Evolutionary conservation across 257 asterid species (phyloP), one percentile per base, ranked within the genome.

Genomic region (Phtheirospermum japonicum): DNA sequence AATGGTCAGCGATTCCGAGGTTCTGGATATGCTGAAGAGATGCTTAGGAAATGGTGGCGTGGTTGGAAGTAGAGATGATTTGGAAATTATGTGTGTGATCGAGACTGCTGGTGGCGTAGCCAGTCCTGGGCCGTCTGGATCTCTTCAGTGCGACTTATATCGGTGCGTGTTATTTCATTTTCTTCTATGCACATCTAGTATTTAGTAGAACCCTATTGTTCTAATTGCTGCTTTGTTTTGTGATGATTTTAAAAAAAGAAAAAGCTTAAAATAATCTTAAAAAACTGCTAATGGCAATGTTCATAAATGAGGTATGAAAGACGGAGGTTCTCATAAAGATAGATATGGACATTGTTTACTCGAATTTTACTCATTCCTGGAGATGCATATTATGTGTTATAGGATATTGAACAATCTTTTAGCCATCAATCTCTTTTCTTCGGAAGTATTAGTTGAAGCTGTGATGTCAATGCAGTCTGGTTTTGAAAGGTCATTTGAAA

Each of bases 91-190:
- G 85, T 83, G 86, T 71, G 82, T 89, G 70, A 76, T 89, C 58
- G 99, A 93, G 80, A 93, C 96, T 72, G 96, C 99, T 48, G 99
- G 99, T 55, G 99, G 99, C 4, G 97, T 89, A 61, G 96, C 97
- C 53, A 93, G 99, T 75, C 99, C 99, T 4, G 97, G 96, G 12
- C 97, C 97, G 6, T 83, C 97, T 7, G 96, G 95, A 50, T 65
- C 96, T 46, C 97, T 89, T 57, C 97, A 93, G 61, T 93, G 97
- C 17, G 99, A 93, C 75, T 72, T 93, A 36, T 93, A 83, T 51
- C 77, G 97, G 96, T n/a, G n/a, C n/a, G n/a, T n/a, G n/a, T n/a
- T 92, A 52, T 13, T 88, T 2, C 61, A 58, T 42, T 45, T 2
- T 2, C 31, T 57, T 13, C 46, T 14, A 32, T 19, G 19, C 4